Percentiles rank a stretch among this genome's conserved stretches.
phyloP scores from a whole-genome alignment of 768 basidiomycete genomes.

The Lactarius indigo region DNA sequence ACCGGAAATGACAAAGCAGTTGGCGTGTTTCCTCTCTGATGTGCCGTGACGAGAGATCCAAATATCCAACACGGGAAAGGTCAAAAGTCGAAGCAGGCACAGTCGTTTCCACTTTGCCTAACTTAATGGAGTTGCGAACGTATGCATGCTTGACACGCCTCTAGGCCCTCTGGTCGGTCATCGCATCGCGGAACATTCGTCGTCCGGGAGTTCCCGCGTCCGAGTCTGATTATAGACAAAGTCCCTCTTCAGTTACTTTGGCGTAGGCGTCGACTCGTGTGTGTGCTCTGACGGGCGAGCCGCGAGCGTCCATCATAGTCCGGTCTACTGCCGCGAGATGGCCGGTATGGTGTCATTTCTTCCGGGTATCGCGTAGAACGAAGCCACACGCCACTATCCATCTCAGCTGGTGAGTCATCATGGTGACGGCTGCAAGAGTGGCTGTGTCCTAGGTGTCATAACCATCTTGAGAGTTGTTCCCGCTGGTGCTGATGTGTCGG shows the following conservation, averaged over 20 bases:
- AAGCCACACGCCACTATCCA: neutral
- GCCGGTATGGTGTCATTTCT: neutral
- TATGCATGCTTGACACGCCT: neutral
- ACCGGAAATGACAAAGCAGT: neutral
- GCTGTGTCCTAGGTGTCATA: neutral
- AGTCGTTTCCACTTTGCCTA: neutral
- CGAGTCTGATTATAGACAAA: neutral
- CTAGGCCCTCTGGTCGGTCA: neutral
- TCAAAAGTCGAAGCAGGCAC: neutral
- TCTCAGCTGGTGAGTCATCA: no score
- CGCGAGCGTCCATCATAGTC: neutral
- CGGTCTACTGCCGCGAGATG: neutral
- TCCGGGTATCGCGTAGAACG: neutral
- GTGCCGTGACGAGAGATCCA: neutral
- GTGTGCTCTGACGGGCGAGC: neutral
- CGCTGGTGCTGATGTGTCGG: neutral
- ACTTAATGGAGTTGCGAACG: neutral
- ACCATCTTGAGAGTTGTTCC: neutral
- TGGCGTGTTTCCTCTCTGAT: no score
- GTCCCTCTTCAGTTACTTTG: no score
- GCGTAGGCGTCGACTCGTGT: no score
- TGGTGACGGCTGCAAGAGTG: no score
- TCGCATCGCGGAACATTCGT: neutral
- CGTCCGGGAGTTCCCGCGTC: neutral
- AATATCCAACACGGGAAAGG: neutral